Evolutionary conservation across 495 filamentous ascomycete genomes (phyloP), one percentile per base, ranked within the genome.

Genomic region (Physcia stellaris): DNA sequence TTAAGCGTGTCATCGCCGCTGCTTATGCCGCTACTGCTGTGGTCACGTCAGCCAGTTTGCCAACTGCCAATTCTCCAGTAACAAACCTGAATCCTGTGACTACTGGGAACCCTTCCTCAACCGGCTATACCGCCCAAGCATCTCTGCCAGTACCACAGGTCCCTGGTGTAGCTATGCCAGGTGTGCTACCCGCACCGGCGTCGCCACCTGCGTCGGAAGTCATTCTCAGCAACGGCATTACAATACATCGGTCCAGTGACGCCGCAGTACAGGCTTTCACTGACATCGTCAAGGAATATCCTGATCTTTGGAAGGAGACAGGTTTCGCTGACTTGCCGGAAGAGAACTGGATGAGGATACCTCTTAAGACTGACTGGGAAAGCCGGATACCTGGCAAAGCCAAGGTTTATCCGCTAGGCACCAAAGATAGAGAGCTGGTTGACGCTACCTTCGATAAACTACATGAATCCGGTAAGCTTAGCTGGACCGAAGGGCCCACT

Each of bases 391-490:
- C 33, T 35, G 15, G 24, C 6, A n/a, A 24, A 6, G 32, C 17
- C 34, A 40, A 32, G 9, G 41, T 44, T n/a, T 47, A 47, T 19
- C 15, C 44, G 4, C 19, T 37, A 2, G 19, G 41, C 18, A 12
- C 20, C 1, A 24, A 31, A 10, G 41, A 47, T 12, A 11, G 26
- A 3, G 16, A 47, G 26, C 4, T 47, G 0, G 19, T 47, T 4
- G 30, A 47, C 24, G 41, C 36, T 13, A 27, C 32, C 4, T 45
- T 46, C 26, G 26, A n/a, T n/a, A n/a, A n/a, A n/a, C n/a, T n/a
- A n/a, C n/a, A n/a, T n/a, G n/a, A n/a, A n/a, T n/a, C n/a, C 9
- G 13, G 16, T 0, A 4, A 27, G 5, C 23, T 39, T 5, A 19
- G 31, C 19, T 39, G 6, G 5, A 39, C 26, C 15, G 21, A 2